phyloP scores from a whole-genome alignment of 768 basidiomycete genomes.

The Pleurotus giganteus region DNA sequence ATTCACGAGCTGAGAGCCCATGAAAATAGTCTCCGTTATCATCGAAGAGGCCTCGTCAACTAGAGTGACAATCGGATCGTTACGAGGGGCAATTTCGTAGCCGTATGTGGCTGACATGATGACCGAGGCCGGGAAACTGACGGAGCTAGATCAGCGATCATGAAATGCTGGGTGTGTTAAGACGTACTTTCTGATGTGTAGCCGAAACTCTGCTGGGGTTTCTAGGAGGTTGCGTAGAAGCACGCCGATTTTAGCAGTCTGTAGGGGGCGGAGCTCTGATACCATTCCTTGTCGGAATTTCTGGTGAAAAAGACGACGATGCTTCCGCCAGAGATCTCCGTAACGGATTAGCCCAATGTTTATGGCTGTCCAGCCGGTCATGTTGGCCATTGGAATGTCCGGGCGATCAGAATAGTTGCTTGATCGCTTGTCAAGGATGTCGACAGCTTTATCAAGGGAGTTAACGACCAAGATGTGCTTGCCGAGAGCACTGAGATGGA shows the following conservation, averaged over 20 bases:
- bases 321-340: slow-evolving; percentile 33
- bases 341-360: slow-evolving; percentile 33
- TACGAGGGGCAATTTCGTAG: slow-evolving; percentile 26
- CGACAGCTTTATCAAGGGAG: slow-evolving; percentile 27
- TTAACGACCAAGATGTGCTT: slow-evolving; percentile 34
- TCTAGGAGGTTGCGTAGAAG: slow-evolving; percentile 27
- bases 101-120: slow-evolving; percentile 32
- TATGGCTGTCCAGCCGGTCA: slow-evolving; percentile 15
- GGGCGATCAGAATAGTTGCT: slow-evolving; percentile 32
- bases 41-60: slow-evolving; percentile 28
- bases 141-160: neutral
- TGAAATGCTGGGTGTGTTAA: neutral
- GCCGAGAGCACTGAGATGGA: slow-evolving; percentile 33
- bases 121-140: slow-evolving; percentile 26
- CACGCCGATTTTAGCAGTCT: slow-evolving; percentile 27
- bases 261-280: slow-evolving; percentile 27
- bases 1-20: slow-evolving; percentile 27
- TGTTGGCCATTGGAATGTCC: slow-evolving; percentile 9
- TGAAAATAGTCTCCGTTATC: slow-evolving; percentile 23
- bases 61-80: slow-evolving; percentile 29
- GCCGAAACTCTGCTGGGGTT: slow-evolving; percentile 23
- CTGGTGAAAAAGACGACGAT: slow-evolving; percentile 35
- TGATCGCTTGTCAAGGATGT: slow-evolving; percentile 37
- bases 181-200: slow-evolving; percentile 16
- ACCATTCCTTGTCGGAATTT: slow-evolving; percentile 28